Percentiles rank a stretch among this genome's conserved stretches.
phyloP scores from a whole-genome alignment of 345 rosid genomes.

The Carallia brachiata region DNA sequence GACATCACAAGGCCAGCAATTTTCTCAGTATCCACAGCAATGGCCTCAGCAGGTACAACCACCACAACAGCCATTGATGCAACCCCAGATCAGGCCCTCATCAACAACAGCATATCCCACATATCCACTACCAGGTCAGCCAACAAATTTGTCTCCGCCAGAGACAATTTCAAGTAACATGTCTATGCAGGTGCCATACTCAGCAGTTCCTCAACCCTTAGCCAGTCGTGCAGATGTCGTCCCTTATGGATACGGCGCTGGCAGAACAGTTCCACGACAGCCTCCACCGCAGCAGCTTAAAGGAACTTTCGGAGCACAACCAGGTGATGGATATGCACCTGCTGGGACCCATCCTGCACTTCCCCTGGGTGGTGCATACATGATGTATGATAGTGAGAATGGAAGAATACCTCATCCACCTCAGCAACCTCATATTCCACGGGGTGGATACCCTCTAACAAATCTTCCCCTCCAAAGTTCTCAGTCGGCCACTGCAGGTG shows the following conservation, averaged over 20 bases:
- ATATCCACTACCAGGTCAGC: slow-evolving; percentile 53
- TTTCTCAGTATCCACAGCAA: slow-evolving; percentile 69
- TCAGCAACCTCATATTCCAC: slow-evolving; percentile 65
- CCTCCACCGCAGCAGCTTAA: slow-evolving; percentile 65
- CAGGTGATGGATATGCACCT: slow-evolving; percentile 59
- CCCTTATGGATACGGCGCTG: slow-evolving; percentile 68
- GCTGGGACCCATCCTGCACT: slow-evolving; percentile 52
- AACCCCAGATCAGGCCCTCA: slow-evolving; percentile 62
- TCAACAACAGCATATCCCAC: slow-evolving; percentile 58
- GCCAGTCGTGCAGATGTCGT: slow-evolving; percentile 50
- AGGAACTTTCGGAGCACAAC: slow-evolving; percentile 51
- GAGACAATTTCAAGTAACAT: slow-evolving; percentile 64
- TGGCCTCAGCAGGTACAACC: slow-evolving; percentile 63
- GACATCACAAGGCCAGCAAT: slow-evolving; percentile 40
- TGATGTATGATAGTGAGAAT: slow-evolving; percentile 70
- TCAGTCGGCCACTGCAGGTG: slow-evolving; percentile 37
- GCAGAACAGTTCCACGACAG: slow-evolving; percentile 58
- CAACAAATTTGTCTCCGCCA: slow-evolving; percentile 52
- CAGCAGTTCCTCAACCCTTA: slow-evolving; percentile 65
- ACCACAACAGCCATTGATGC: slow-evolving; percentile 50
- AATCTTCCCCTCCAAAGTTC: slow-evolving; percentile 48
- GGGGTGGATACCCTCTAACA: slow-evolving; percentile 57
- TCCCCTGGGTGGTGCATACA: slow-evolving; percentile 60
- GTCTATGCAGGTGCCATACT: slow-evolving; percentile 69
- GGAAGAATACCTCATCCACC: slow-evolving; percentile 55